A percentile compares a stretch with the other conserved stretches of the same genome.
Evolutionary conservation across 1,284 basidiomycete species (phyloP).

Genomic region (Anthracocystis setariae): DNA sequence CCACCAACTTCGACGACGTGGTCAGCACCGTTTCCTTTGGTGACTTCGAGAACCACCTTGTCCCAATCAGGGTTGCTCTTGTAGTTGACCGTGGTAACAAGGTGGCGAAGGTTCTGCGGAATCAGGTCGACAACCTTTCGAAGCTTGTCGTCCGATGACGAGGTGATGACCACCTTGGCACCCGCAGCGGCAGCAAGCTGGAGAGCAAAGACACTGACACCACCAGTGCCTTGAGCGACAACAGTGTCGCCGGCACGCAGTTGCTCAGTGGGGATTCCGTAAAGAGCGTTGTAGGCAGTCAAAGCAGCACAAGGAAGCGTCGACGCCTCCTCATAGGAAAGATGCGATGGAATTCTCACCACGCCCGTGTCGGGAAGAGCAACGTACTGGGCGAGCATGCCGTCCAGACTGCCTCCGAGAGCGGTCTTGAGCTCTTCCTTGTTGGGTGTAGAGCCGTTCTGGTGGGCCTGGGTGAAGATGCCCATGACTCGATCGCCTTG

Average conservation of each 20-base stretch:
- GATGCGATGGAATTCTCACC: slow-evolving; percentile 68
- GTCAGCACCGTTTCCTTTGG: slow-evolving; percentile 73
- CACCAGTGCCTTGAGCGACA: slow-evolving; percentile 74
- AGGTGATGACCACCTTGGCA: slow-evolving; percentile 74
- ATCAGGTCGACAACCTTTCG: slow-evolving; percentile 59
- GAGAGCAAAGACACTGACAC: slow-evolving; percentile 73
- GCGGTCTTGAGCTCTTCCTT: slow-evolving; percentile 64
- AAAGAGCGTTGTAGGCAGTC: slow-evolving; percentile 72
- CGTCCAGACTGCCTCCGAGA: slow-evolving; percentile 72
- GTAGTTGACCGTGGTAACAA: slow-evolving; percentile 71
- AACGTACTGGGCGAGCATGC: slow-evolving; percentile 73
- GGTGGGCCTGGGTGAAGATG: slow-evolving; percentile 62
- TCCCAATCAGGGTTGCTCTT: slow-evolving; percentile 73
- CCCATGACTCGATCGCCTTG: slow-evolving; percentile 73
- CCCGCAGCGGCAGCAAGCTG: slow-evolving; percentile 74
- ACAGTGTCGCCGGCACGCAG: slow-evolving; percentile 71
- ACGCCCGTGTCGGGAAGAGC: slow-evolving; percentile 43
- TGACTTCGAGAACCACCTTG: slow-evolving; percentile 72
- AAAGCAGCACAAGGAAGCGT: slow-evolving; percentile 71
- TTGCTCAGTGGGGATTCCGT: slow-evolving; percentile 69
- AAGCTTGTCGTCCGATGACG: slow-evolving; percentile 74
- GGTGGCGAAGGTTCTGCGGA: slow-evolving; percentile 48
- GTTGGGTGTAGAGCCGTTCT: slow-evolving; percentile 63
- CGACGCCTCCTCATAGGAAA: slow-evolving; percentile 73
- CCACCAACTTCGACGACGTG: slow-evolving; percentile 74